Base-by-base conservation (phyloP, 2,329 filamentous ascomycete species). In the Colletotrichum sojae region DNA sequence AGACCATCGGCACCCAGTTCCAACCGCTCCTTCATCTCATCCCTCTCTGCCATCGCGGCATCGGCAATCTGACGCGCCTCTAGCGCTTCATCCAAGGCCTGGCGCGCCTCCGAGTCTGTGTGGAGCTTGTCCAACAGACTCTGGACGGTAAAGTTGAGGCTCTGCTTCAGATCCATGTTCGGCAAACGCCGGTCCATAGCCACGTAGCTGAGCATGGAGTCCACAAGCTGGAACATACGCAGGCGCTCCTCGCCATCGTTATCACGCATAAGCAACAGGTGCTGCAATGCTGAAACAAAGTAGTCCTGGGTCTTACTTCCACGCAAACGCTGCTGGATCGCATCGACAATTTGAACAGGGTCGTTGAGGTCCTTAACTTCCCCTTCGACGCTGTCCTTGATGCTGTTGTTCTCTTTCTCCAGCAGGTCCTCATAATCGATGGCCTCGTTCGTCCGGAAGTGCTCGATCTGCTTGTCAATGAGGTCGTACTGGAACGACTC, bases 381-480 rank as follows among this genome's bases (percentile, higher is more conserved):
- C 36, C 90, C 92, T 75, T 97, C 94, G 68, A 95, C 85, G 74
- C 89, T 93, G 78, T 98, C 95, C 78, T 96, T 93, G 81, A 97
- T 93, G 78, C 94, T 97, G 78, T 90, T 95, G 75, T 92, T 93
- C 81, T 98, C 96, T 71, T 91, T 89, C 80, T 98, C 95, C 54
- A 98, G 89, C 81, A 98, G 92, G 79, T 98, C 96, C 83, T 99
- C 96, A 78, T 98, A 98, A 83, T 99, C 96, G 79, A 98, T 97
- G 63, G 94, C 94, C 81, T 98, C 95, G 78, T 98, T 98, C 71
- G 92, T 91, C 67, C 94, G 90, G 84, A 96, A 99, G 62, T 91
- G 91, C 79, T 98, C 95, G 76, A 98, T 92, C 83, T 99, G 96
- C 86, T 98, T 98, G 86, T 98, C 95, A 74, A 99, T 96, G 75